A percentile compares a stretch with the other conserved stretches of the same genome.
These are phyloP conservation scores for Yarrowia deformans DNA, from an alignment of 805 yeast genomes.

Conservation along the genomic window DNA sequence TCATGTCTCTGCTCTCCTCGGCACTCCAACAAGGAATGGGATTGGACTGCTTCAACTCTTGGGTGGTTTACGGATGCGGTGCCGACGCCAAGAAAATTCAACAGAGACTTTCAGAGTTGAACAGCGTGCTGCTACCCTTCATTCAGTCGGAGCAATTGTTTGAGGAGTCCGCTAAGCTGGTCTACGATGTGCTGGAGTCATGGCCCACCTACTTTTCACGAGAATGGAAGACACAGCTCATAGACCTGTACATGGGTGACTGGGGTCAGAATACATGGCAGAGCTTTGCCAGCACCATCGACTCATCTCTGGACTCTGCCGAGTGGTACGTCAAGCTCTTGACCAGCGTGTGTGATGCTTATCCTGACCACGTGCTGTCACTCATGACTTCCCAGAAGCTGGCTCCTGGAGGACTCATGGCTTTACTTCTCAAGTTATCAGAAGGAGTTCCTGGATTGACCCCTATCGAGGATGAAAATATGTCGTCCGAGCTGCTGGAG, in stretches of 20 bases:
- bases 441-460: conserved; percentile 42
- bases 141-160: conserved; percentile 30
- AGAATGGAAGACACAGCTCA: conserved; percentile 14
- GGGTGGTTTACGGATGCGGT: conserved; percentile 30
- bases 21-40: conserved; percentile 25
- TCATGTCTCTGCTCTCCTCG: conserved; percentile 5
- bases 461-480: conserved; percentile 47
- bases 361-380: conserved; percentile 13
- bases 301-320: conserved; percentile 24
- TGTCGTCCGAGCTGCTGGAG: conserved; percentile 47
- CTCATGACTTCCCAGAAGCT: conserved; percentile 2
- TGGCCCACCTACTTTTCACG: conserved; percentile 28
- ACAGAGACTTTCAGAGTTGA: conserved; percentile 9
- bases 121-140: conserved; percentile 9
- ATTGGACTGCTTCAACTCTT: conserved; percentile 29
- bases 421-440: conserved; percentile 17
- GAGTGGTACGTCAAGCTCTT: conserved; percentile 35
- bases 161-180: conserved; percentile 22
- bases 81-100: conserved; percentile 16
- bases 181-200: conserved; percentile 34
- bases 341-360: conserved; percentile 16
- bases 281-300: not conserved
- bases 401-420: conserved; percentile 30
- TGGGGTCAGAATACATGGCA: conserved; percentile 34
- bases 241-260: conserved; percentile 17